Evolutionary conservation across 768 basidiomycete genomes (phyloP), one percentile per base, ranked within the genome.

Genomic region (Xanthoconium purpureum): DNA sequence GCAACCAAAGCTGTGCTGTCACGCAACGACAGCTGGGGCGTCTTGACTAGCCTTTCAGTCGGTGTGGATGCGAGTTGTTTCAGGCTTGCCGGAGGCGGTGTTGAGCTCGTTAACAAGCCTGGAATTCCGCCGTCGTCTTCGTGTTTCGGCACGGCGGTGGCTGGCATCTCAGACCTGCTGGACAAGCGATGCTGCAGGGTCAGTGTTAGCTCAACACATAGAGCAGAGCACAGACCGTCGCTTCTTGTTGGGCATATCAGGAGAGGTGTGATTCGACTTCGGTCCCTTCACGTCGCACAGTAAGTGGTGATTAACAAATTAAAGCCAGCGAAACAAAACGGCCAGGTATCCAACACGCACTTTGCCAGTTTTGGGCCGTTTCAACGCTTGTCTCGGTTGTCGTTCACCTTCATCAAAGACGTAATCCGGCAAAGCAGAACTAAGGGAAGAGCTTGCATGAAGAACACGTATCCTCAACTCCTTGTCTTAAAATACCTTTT

Each of bases 321-420:
- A 56, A 57, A 54, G 60, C 56, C 54, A 60, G 32, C 35, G 51
- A 6, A 52, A 55, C 13, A 35, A 54, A 56, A 59, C 50, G 61
- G 56, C 58, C 36, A 12, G 47, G 54, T 54, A 33, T 52, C 47
- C 53, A 58, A 58, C 52, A 74, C 81, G 66, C 71, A 83, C 82
- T 78, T 82, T 83, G 55, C 63, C 61, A 13, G 74, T 70, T 77
- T 92, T 93, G 40, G 84, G 77, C 49, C 92, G 87, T 70, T 94
- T 94, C 70, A 85, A 79, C 11, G 78, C 79, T 47, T 80, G 73
- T 63, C 85, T 85, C 12, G 83, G 81, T 61, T 88, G 88, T 29
- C 90, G 87, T 71, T 92, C 90, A 51, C 89, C 89, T 36, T 80
- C 78, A 43, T 90, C 92, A 62, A 88, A 91, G 36, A 93, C 88